A percentile compares a stretch with the other conserved stretches of the same genome.
phyloP scores from a whole-genome alignment of 257 asterid species.

The Nicotiana tomentosiformis region DNA sequence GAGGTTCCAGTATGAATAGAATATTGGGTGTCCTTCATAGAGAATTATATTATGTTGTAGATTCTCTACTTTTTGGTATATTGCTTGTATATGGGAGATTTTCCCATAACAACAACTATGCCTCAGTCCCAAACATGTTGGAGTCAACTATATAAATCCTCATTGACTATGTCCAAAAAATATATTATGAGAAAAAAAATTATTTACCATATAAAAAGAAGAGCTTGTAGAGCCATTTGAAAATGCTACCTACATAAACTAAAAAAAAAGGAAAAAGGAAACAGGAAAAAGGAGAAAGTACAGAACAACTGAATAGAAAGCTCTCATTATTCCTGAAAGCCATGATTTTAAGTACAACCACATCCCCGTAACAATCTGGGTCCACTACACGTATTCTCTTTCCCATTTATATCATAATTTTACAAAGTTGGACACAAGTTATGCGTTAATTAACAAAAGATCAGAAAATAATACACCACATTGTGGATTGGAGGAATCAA shows the following conservation, averaged over 20 bases:
- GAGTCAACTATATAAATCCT: not conserved
- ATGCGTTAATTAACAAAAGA: not conserved
- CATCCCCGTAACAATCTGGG: not conserved
- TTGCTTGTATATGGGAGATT: not conserved
- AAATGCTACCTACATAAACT: not conserved
- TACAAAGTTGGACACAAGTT: not conserved
- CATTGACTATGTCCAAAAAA: not conserved
- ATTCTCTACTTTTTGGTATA: not conserved
- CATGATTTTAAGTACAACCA: not conserved
- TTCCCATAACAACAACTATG: not conserved
- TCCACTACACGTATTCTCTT: not conserved
- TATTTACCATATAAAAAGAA: not conserved
- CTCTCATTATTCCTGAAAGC: not conserved
- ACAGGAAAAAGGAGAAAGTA: not conserved
- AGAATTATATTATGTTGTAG: not conserved
- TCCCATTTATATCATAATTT: not conserved
- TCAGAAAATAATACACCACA: not conserved
- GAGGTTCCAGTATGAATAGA: not conserved
- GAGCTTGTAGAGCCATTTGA: not conserved
- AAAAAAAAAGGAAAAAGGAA: not conserved
- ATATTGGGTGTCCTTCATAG: not conserved
- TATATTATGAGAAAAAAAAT: not conserved
- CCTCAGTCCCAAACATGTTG: not conserved
- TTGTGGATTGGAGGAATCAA: not conserved
- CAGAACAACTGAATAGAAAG: not conserved